Base-by-base conservation (phyloP, 192 early-diverging fungal species). In the Backusella psychrophila region DNA sequence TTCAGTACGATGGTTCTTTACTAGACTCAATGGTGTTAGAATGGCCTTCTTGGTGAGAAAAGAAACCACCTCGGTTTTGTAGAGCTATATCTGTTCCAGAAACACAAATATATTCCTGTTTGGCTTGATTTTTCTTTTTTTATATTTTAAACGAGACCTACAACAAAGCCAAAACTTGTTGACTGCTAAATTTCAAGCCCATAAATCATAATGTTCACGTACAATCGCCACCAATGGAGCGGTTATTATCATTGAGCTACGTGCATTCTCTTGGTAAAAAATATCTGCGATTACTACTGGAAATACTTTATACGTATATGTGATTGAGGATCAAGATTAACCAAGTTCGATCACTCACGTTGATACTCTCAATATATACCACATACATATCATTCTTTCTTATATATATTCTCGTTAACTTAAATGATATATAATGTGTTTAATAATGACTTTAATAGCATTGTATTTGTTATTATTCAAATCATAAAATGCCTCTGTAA, bases 221-320 rank as follows among this genome's bases (percentile, higher is more conserved):
- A 33, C 33, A 33, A 33, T 86, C 67, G 88, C 93, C 79, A 12
- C 78, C 82, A 42, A 85, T 38, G 9, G 81, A 85, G 19, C 85
- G 77, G 78, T 91, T 94, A 77, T 81, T 81, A 85, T 82, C 66
- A 95, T 91, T 74, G 92, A 93, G 78, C 88, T 90, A 82, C 92
- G 93, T 11, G 94, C 92, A 73, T 94, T 94, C 38, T 33, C 33
- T 33, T 33, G 3, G 33, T 33, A 33, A 33, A 33, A 33, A 33
- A 33, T 33, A 33, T 33, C 0, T 33, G 33, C 33, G 3, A 33
- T 33, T 33, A 33, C 33, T 3, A 33, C 33, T 33, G 33, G 33
- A 33, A 33, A 33, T 33, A 33, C 33, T 33, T 33, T 33, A 33
- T 33, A 33, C 33, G 33, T 33, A 33, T 33, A 33, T 33, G 1